Base-by-base conservation (phyloP, 768 basidiomycete genomes). In the Xerocomellus intermedius region DNA sequence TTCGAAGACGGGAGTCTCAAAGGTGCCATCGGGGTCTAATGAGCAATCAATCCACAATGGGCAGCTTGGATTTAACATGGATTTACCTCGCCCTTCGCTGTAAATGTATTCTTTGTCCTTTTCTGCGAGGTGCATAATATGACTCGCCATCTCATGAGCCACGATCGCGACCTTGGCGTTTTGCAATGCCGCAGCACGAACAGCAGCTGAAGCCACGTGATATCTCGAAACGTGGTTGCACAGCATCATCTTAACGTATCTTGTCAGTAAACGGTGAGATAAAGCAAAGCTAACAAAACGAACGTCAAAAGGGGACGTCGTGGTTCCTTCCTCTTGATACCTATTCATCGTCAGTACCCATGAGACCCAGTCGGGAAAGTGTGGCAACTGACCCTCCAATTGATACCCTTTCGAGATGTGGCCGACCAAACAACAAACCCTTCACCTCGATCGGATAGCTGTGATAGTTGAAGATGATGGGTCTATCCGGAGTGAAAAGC, bases 381-480 rank as follows among this genome's bases (percentile, higher is more conserved):
- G 49, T 36, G 52, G 50, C 35, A 16, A 55, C 70, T 47, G 36
- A 77, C 57, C 87, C 86, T 39, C 75, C 77, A 35, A 88, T 81
- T 0, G 75, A 68, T n/a, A 86, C 72, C 47, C 85, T 71, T 5
- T 77, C 76, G 75, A 66, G 28, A 69, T 70, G 52, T 14, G 76
- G 77, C 8, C 86, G 74, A 3, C 83, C 86, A 37, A 80, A 84
- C 37, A 91, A 63, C 57, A 88, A 64, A 13, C 87, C 86, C 62
- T 82, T 79, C 48, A 91, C 71, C 67, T 91, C 86, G 50, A 85
- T 80, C 0, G 89, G 84, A 64, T 86, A 92, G 7, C 89, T 86
- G 69, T 94, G 91, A 73, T 89, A 94, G 73, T 92, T 92, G 74
- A 93, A 82, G 65, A 91, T 81, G 38, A 94, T 73, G 1, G 81